Conservation (phyloP, 2,329 filamentous ascomycete species). For the Mariannaea sp. region DNA sequence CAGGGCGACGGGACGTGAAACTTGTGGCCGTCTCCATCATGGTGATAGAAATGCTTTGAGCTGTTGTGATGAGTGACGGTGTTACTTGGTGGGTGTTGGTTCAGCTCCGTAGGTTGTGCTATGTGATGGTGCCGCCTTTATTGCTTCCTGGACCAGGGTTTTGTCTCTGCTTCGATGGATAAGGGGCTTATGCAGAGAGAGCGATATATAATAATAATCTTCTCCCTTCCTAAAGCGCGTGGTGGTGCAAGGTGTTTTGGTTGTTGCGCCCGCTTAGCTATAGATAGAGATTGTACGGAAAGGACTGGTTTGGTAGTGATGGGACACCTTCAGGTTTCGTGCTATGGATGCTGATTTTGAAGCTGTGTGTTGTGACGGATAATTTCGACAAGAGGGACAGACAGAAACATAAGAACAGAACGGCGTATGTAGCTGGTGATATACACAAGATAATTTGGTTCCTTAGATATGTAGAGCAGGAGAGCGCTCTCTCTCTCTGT, state of each 20-base stretch:
- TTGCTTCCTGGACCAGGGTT: neutral
- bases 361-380: neutral
- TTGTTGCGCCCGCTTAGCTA: neutral
- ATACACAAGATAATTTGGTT: neutral
- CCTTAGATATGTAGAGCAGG: neutral
- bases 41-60: slow-evolving; percentile 13
- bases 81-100: slow-evolving; percentile 9
- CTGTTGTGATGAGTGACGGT: slow-evolving; percentile 14
- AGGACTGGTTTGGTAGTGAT: neutral
- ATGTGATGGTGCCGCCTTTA: slow-evolving; percentile 7
- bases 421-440: too few relatives aligned
- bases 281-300: neutral
- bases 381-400: neutral
- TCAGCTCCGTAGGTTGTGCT: neutral
- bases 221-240: too few relatives aligned
- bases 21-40: slow-evolving; percentile 40
- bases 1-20: slow-evolving; percentile 43
- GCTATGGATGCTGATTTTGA: neutral
- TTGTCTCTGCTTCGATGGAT: neutral
- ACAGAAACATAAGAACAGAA: too few relatives aligned
- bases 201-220: neutral
- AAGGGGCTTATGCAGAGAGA: neutral
- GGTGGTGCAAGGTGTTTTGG: too few relatives aligned
- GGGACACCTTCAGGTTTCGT: neutral
- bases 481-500: neutral